Evolutionary conservation across 1,284 basidiomycete genomes (phyloP).

Genomic region (Sporisorium iseilematis-ciliati): DNA sequence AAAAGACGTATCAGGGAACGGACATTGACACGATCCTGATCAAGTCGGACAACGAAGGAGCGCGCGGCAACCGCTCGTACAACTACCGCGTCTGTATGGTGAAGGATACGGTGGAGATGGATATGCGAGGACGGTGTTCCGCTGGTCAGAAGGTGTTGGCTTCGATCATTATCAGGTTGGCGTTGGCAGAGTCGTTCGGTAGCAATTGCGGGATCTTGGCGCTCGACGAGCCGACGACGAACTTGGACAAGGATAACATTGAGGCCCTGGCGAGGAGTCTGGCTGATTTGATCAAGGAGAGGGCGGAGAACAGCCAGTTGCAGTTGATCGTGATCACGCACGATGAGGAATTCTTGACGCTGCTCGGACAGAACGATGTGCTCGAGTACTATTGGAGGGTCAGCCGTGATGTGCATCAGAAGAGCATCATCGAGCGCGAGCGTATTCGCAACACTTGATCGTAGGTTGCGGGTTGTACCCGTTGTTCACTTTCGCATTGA

Average conservation of each 20-base stretch:
- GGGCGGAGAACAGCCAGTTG: constrained; percentile 82
- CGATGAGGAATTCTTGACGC: constrained; percentile 66
- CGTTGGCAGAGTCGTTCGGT: constrained; percentile 95
- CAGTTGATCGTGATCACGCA: constrained; percentile 90
- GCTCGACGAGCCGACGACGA: constrained; percentile 97
- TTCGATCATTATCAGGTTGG: constrained; percentile 98
- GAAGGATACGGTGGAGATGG: constrained; percentile 98
- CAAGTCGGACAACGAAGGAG: constrained; percentile 90
- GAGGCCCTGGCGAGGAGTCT: constrained; percentile 90
- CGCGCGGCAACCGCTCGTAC: constrained; percentile 76
- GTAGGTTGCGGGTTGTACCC: neutral
- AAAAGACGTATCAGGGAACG: constrained; percentile 98
- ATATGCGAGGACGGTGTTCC: constrained; percentile 98
- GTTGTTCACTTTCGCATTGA: neutral
- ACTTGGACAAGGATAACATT: constrained; percentile 95
- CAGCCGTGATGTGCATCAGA: constrained; percentile 56
- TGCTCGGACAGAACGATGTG: constrained; percentile 60
- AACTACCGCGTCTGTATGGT: constrained; percentile 98
- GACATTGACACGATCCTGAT: constrained; percentile 99
- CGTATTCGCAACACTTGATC: constrained; percentile 39
- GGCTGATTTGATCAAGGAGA: constrained; percentile 75
- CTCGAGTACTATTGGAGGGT: constrained; percentile 68
- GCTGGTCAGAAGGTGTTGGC: constrained; percentile 99
- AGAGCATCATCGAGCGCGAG: constrained; percentile 56
- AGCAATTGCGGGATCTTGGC: constrained; percentile 98